A percentile compares a stretch with the other conserved stretches of the same genome.
Conservation (phyloP, 805 yeast genomes). For the Candida ovalis region DNA sequence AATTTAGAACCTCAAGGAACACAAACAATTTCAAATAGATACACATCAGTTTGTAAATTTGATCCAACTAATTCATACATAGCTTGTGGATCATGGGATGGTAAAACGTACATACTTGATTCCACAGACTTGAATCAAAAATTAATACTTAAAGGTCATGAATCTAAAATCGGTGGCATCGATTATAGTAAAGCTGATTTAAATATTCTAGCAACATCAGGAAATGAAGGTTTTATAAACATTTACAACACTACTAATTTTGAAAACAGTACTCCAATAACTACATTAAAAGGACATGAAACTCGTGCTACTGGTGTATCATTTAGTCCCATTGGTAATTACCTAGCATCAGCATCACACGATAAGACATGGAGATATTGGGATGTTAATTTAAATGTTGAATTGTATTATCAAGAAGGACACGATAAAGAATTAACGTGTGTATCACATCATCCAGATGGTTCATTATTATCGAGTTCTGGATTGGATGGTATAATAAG, state of each 20-base stretch:
- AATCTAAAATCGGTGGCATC: conserved; percentile 66
- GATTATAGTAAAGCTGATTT: conserved; percentile 46
- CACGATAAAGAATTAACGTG: conserved; percentile 71
- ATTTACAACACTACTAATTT: conserved; percentile 1
- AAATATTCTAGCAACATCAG: conserved; percentile 36
- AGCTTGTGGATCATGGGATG: conserved; percentile 84
- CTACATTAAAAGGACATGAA: conserved; percentile 39
- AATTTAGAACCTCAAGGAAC: conserved; percentile 54
- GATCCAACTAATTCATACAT: conserved; percentile 37
- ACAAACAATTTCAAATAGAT: conserved; percentile 65
- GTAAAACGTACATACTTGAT: conserved; percentile 53
- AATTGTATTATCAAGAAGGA: conserved; percentile 75
- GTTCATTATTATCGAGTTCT: conserved; percentile 69
- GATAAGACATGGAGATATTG: conserved; percentile 88
- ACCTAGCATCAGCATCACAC: conserved; percentile 66
- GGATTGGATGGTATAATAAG: conserved; percentile 73
- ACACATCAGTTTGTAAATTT: conserved; percentile 56
- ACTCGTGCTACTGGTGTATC: conserved; percentile 56
- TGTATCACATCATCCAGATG: conserved; percentile 67
- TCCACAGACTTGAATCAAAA: conserved; percentile 34
- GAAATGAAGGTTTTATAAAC: conserved; percentile 40
- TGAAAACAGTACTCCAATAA: conserved; percentile 1
- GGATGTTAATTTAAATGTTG: conserved; percentile 55
- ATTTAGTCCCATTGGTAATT: conserved; percentile 55
- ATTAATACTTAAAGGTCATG: conserved; percentile 40